Base-by-base conservation (phyloP, 805 yeast species). In the Henningerozyma blattae region DNA sequence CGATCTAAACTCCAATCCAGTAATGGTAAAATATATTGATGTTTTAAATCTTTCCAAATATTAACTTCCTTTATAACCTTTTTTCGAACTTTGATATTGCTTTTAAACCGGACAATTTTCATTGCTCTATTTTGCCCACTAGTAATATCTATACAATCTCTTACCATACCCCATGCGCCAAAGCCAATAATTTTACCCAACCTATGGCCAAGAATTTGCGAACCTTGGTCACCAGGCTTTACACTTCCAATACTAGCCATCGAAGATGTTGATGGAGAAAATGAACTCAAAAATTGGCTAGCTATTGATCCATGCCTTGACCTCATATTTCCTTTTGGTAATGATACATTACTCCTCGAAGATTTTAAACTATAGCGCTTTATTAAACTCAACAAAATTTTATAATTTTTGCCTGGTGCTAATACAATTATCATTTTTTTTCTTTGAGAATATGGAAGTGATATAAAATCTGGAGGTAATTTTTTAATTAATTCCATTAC, bases 121-220 rank as follows among this genome's bases (percentile, higher is more conserved):
- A 80, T 72, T 1, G 91, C 93, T 40, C 60, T 44, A 12, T 63
- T 61, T n/a, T 44, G 40, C 4, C 54, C 50, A 14, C 53, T 53
- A 15, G 45, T 28, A 13, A 53, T 52, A 28, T 56, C 57, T 5
- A 28, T 54, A 41, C 89, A 81, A 50, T 81, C 89, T 37, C 94
- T 62, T 9, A 86, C 78, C 19, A 77, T 68, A 9, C 95, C 94
- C 80, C 91, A 87, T 0, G 94, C 93, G 12, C 96, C 95, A 50
- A 72, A 73, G 1, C 95, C 95, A 40, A 85, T 77, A 9, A 78
- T 68, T 44, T 74, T 75, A 1, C 93, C 94, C 20, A 86, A 51
- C 22, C 58, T 66, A 43, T 74, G 73, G 13, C 72, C 75, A 59
- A 78, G 43, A 2, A 85, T 72, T 17, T 67, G 52, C 12, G 81